Evolutionary conservation across 1,284 basidiomycete genomes (phyloP).

Genomic region (Stereum hirsutum): DNA sequence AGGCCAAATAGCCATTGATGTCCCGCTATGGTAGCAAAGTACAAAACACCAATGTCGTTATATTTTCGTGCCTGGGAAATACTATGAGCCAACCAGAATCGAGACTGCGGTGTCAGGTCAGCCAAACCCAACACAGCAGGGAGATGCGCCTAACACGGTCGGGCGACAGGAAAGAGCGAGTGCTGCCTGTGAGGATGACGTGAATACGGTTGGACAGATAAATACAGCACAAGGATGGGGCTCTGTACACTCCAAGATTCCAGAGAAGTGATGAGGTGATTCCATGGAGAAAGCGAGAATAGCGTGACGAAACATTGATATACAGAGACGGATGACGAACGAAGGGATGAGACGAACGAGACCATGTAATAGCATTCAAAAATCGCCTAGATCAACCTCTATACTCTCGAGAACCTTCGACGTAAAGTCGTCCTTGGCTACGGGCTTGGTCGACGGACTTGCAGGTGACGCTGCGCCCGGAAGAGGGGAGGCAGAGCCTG

Average conservation of each 20-base stretch:
- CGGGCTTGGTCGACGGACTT: conserved; percentile 7
- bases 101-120: too few species aligned
- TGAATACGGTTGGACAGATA: not conserved
- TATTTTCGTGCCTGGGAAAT: too few species aligned
- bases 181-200: too few species aligned
- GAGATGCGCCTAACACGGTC: too few species aligned
- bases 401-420: conserved; percentile 52
- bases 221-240: not conserved
- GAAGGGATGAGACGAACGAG: not conserved
- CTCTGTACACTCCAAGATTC: not conserved
- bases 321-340: not conserved
- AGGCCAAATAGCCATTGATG: too few species aligned
- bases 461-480: conserved; percentile 19
- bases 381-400: conserved; percentile 73
- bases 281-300: not conserved
- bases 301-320: not conserved
- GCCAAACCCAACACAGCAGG: too few species aligned
- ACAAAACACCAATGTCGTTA: too few species aligned
- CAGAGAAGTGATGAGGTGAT: not conserved
- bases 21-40: too few species aligned
- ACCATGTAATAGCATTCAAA: conserved; percentile 29
- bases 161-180: too few species aligned
- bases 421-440: conserved; percentile 37
- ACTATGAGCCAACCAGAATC: too few species aligned
- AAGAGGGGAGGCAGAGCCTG: conserved; percentile 34